phyloP scores from a whole-genome alignment of 176 grass and related monocot species.

The Guadua angustifolia region DNA sequence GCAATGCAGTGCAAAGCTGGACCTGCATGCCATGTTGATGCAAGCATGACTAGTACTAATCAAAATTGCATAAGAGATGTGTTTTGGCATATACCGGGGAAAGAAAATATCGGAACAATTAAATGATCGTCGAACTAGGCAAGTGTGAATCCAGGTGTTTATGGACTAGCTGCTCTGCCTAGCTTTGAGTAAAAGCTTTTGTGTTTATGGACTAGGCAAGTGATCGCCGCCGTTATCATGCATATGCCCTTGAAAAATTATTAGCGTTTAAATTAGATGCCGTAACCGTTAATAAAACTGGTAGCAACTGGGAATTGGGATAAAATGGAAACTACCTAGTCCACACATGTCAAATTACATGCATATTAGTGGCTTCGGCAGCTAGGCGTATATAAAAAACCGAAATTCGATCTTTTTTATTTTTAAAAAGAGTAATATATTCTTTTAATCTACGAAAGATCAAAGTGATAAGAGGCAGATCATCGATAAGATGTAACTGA shows the following conservation, averaged over 20 bases:
- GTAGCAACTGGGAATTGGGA: too few species aligned
- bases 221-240: not conserved
- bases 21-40: slow-evolving; percentile 26
- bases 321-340: too few species aligned
- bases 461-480: too few species aligned
- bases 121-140: slow-evolving; percentile 12
- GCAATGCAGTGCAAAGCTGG: not conserved
- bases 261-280: not conserved
- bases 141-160: slow-evolving; percentile 19
- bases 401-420: too few species aligned
- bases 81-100: slow-evolving; percentile 17
- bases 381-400: too few species aligned
- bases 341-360: too few species aligned
- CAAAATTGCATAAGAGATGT: not conserved
- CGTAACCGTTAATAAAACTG: not conserved
- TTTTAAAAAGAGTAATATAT: too few species aligned
- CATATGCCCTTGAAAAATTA: not conserved
- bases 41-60: slow-evolving; percentile 14
- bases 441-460: too few species aligned
- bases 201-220: too few species aligned
- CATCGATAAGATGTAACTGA: too few species aligned
- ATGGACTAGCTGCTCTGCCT: slow-evolving; percentile 18
- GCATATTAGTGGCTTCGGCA: too few species aligned
- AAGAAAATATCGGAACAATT: slow-evolving; percentile 19
- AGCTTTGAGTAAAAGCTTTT: slow-evolving; percentile 5